phyloP scores from a whole-genome alignment of 495 filamentous ascomycete species.

The Podospora comata region DNA sequence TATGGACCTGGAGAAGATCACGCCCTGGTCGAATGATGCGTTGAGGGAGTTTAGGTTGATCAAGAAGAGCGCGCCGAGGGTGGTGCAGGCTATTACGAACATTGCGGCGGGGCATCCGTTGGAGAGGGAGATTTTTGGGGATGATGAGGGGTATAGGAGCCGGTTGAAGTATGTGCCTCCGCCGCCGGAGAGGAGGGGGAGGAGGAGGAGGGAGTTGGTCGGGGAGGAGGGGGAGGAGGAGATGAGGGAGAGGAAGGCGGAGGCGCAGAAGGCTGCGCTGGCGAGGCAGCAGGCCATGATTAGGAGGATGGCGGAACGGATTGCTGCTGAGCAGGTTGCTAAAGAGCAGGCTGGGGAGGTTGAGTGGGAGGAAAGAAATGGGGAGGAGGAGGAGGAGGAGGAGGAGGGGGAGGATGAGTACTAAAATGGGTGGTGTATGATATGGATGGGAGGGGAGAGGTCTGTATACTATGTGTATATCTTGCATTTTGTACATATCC shows the following conservation, averaged over 20 bases:
- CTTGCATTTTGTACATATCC: neutral
- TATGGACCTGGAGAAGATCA: conserved; percentile 36
- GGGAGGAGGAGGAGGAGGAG: no score
- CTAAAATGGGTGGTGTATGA: neutral
- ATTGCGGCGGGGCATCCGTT: conserved; percentile 24
- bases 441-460: neutral
- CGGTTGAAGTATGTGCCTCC: neutral
- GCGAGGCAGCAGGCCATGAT: neutral
- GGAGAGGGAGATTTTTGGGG: conserved; percentile 17
- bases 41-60: conserved; percentile 25
- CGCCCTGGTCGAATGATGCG: conserved; percentile 35
- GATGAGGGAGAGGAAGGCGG: neutral
- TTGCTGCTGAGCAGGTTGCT: neutral
- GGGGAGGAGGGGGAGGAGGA: neutral
- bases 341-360: neutral
- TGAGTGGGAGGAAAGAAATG: neutral
- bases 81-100: conserved; percentile 39
- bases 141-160: neutral
- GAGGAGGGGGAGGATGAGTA: neutral
- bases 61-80: conserved; percentile 27
- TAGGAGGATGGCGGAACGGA: neutral
- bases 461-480: neutral
- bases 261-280: neutral
- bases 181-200: neutral
- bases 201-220: neutral